A percentile compares a stretch with the other conserved stretches of the same genome.
phyloP scores from a whole-genome alignment of 2,329 filamentous ascomycete species.

The Hypoxylon sp. region DNA sequence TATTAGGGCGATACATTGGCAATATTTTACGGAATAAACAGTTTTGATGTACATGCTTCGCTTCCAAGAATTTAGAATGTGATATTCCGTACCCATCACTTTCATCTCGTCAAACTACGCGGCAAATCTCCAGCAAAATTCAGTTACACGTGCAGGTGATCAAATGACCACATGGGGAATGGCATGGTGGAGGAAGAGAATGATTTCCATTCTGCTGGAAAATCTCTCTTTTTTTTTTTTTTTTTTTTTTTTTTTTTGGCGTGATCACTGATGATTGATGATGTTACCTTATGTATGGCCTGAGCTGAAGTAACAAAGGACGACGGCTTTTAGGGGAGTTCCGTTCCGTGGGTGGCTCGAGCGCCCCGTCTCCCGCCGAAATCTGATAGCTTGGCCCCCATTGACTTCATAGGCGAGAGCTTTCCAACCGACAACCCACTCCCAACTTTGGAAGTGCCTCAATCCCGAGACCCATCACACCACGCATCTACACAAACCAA shows the following conservation, averaged over 20 bases:
- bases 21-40: too few relatives aligned
- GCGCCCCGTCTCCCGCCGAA: constrained; percentile 33
- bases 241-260: too few relatives aligned
- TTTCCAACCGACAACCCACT: constrained; percentile 26
- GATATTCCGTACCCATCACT: too few relatives aligned
- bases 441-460: constrained; percentile 35
- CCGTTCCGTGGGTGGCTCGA: constrained; percentile 32
- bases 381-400: constrained; percentile 4
- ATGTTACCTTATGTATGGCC: constrained; percentile 29
- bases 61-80: too few relatives aligned
- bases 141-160: constrained; percentile 7
- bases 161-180: constrained; percentile 32
- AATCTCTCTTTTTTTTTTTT: constrained; percentile 6
- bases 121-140: constrained; percentile 10
- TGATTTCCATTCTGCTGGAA: constrained; percentile 16
- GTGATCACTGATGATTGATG: constrained; percentile 32
- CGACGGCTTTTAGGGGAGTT: constrained; percentile 34
- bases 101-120: constrained; percentile 14
- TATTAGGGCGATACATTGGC: neutral
- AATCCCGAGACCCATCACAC: constrained; percentile 27
- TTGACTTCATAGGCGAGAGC: constrained; percentile 12
- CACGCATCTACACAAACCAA: constrained; percentile 28
- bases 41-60: too few relatives aligned
- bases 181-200: constrained; percentile 31
- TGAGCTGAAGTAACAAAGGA: constrained; percentile 12